Evolutionary conservation across 371 early-diverging fungal genomes (phyloP), one percentile per base, ranked within the genome.

Genomic region (Syncephalastrum sp.): DNA sequence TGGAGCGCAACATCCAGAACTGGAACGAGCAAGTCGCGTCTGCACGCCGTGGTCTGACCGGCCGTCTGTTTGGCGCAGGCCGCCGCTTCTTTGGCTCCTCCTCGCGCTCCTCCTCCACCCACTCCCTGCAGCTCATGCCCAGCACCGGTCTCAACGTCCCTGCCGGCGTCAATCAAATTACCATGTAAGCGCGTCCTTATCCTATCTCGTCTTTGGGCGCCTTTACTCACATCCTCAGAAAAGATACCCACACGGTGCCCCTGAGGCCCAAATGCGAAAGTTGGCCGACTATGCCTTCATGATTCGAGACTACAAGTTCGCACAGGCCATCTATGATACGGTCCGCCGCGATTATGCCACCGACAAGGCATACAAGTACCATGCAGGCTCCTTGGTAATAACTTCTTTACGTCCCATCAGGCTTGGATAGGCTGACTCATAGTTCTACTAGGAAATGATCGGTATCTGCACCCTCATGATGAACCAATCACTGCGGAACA

Each of bases 281-380:
- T 72, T 96, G 44, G 98, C 94, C 5, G 97, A 97, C 72, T 97
- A 85, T 75, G 89, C 95, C 3, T 96, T 98, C 63, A 96, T 97
- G 96, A 76, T 98, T 6, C 77, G 91, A 16, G 97, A 97, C 65
- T 96, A 90, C 72, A 84, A 85, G 56, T 89, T 95, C 68, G 97
- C 98, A 1, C 83, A 83, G 47, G 80, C 87, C 1, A 88, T 91
- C 4, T 98, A 97, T 59, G 95, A 96, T 57, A 86, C 86, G 0
- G 93, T 92, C 1, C 89, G 91, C 50, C 88, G 92, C 54, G 98
- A 97, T 60, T 98, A 88, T 75, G 79, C 84, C 4, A 82, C 87
- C 0, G 94, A 93, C 53, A 88, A 89, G 61, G 87, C 90, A 8
- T 90, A 85, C 77, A 91, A 89, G 62, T 90, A 90, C 68, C 86